A percentile compares a stretch with the other conserved stretches of the same genome.
phyloP scores from a whole-genome alignment of 306 rosid species.

The Corylus avellana region DNA sequence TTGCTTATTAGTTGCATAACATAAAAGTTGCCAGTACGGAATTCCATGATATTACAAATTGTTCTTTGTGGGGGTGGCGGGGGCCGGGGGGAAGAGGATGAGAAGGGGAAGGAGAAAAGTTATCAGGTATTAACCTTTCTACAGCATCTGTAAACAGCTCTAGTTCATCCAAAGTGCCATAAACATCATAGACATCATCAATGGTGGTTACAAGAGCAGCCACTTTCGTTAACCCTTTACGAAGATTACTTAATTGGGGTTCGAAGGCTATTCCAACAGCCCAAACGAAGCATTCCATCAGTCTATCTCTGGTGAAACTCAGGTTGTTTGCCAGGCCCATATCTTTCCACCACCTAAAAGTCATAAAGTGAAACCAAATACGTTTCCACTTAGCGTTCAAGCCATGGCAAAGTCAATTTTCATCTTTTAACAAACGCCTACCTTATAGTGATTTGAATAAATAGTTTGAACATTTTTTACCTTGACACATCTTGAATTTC shows the following conservation, averaged over 20 bases:
- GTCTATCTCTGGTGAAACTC: slow-evolving; percentile 53
- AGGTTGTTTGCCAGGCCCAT: slow-evolving; percentile 45
- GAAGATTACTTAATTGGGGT: slow-evolving; percentile 37
- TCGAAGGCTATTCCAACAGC: slow-evolving; percentile 48
- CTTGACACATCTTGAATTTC: slow-evolving; percentile 51
- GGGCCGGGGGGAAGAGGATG: too few species aligned
- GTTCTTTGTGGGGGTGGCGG: too few species aligned
- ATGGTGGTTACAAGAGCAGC: slow-evolving; percentile 31
- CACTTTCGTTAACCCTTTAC: slow-evolving; percentile 54
- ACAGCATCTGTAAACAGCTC: slow-evolving; percentile 45
- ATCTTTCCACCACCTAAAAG: slow-evolving; percentile 55
- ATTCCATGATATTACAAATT: too few species aligned
- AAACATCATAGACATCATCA: slow-evolving; percentile 61
- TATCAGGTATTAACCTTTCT: slow-evolving; percentile 40
- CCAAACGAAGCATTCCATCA: slow-evolving; percentile 58
- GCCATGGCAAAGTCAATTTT: too few species aligned
- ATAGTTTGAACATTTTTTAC: slow-evolving; percentile 10
- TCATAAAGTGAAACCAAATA: neutral
- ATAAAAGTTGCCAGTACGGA: too few species aligned
- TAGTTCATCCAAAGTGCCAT: slow-evolving; percentile 56
- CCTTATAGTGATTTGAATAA: too few species aligned
- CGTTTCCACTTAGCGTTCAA: too few species aligned
- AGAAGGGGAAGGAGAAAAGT: too few species aligned
- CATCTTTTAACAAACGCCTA: too few species aligned
- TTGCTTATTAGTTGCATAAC: too few species aligned